Percentiles rank a stretch among this genome's conserved stretches.
Evolutionary conservation across 345 rosid genomes (phyloP).

Genomic region (Eucalyptus regnans): DNA sequence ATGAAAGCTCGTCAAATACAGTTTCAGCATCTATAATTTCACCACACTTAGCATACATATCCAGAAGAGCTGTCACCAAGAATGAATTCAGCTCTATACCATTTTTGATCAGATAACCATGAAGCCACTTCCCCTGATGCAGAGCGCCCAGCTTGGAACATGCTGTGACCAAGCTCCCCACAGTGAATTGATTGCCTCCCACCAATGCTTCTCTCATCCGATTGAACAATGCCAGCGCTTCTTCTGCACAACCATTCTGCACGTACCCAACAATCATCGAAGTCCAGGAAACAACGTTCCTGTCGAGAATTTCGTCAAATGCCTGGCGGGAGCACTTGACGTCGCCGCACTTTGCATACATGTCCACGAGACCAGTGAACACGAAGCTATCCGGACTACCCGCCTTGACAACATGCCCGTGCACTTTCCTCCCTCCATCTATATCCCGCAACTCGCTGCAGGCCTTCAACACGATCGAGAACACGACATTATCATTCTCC

Average conservation of each 20-base stretch:
- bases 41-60: constrained; percentile 78
- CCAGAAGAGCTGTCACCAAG: constrained; percentile 51
- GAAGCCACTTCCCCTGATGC: constrained; percentile 78
- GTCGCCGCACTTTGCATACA: constrained; percentile 72
- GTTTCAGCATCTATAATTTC: constrained; percentile 42
- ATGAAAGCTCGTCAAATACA: constrained; percentile 32
- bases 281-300: constrained; percentile 77
- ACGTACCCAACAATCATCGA: constrained; percentile 82
- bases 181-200: constrained; percentile 44
- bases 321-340: constrained; percentile 27
- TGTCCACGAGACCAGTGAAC: constrained; percentile 58
- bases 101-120: constrained; percentile 53
- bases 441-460: constrained; percentile 46
- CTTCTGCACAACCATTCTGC: constrained; percentile 32
- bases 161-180: constrained; percentile 57
- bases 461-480: constrained; percentile 61
- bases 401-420: constrained; percentile 40
- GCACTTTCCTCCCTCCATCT: constrained; percentile 48
- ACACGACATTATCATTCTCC: constrained; percentile 29
- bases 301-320: constrained; percentile 25
- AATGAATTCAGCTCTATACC: constrained; percentile 45
- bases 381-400: constrained; percentile 46
- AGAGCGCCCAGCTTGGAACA: constrained; percentile 53
- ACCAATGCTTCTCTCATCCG: constrained; percentile 45
- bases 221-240: constrained; percentile 53